Conservation (phyloP, 768 basidiomycete genomes). For the Leccinum disarticulatum region DNA sequence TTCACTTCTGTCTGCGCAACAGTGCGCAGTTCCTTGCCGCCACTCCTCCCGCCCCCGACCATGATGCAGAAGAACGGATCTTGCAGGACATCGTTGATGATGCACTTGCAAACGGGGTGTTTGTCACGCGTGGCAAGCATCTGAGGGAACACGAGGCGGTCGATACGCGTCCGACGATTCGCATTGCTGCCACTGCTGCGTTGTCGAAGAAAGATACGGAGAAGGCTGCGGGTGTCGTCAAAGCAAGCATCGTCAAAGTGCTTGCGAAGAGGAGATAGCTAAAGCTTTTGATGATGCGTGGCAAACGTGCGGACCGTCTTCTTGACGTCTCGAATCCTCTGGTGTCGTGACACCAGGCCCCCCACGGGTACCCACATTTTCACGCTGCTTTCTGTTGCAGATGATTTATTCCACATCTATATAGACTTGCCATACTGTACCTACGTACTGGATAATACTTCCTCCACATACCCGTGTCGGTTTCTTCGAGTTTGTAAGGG, state of each 20-base stretch:
- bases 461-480: neutral
- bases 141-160: slow-evolving; percentile 80
- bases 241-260: slow-evolving; percentile 72
- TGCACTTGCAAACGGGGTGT: slow-evolving; percentile 72
- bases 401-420: slow-evolving; percentile 34
- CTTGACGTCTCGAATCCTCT: neutral
- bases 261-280: slow-evolving; percentile 58
- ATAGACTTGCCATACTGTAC: slow-evolving; percentile 20
- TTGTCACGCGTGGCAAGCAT: slow-evolving; percentile 83
- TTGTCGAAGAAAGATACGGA: slow-evolving; percentile 89
- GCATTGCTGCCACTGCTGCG: slow-evolving; percentile 76
- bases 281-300: neutral
- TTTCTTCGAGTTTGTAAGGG: neutral
- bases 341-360: neutral
- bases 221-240: slow-evolving; percentile 78
- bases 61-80: slow-evolving; percentile 69
- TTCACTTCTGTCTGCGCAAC: slow-evolving; percentile 72
- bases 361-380: neutral
- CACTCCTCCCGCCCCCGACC: slow-evolving; percentile 42
- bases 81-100: slow-evolving; percentile 95
- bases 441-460: slow-evolving; percentile 11
- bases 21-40: slow-evolving; percentile 22
- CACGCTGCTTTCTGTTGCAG: neutral
- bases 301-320: neutral
- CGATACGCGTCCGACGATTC: slow-evolving; percentile 81